A percentile compares a stretch with the other conserved stretches of the same genome.
These are phyloP conservation scores for Colletotrichum sp. DNA, from an alignment of 2,329 filamentous ascomycete species.

Conservation along the genomic window DNA sequence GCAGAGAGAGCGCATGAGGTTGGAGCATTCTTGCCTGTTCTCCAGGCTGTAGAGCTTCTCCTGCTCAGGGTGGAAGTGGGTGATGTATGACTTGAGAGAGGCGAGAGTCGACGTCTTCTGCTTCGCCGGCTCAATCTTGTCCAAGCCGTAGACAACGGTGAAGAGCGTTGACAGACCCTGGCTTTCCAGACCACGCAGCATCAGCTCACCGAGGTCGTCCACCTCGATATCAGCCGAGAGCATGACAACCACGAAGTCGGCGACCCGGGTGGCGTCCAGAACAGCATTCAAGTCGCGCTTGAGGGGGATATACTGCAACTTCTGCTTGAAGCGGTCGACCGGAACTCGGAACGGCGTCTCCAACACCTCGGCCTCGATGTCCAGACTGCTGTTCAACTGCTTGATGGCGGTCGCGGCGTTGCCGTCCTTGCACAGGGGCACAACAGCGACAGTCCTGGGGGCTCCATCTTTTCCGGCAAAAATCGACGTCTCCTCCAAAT, in stretches of 20 bases:
- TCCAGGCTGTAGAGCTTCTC: slow-evolving; percentile 92
- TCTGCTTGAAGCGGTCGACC: slow-evolving; percentile 94
- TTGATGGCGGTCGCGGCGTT: slow-evolving; percentile 71
- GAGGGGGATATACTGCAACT: slow-evolving; percentile 81
- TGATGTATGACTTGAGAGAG: slow-evolving; percentile 91
- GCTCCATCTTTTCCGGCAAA: slow-evolving; percentile 89
- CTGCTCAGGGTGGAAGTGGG: slow-evolving; percentile 90
- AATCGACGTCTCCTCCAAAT: slow-evolving; percentile 77
- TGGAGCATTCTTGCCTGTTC: slow-evolving; percentile 87
- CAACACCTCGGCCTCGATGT: slow-evolving; percentile 71
- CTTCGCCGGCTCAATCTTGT: slow-evolving; percentile 80
- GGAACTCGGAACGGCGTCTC: slow-evolving; percentile 68
- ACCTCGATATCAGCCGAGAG: slow-evolving; percentile 85
- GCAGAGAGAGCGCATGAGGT: slow-evolving; percentile 89
- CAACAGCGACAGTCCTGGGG: slow-evolving; percentile 84
- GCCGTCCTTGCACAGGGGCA: slow-evolving; percentile 80
- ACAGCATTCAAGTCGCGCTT: slow-evolving; percentile 77
- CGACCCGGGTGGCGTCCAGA: slow-evolving; percentile 84
- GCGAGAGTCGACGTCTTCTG: slow-evolving; percentile 76
- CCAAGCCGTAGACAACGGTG: slow-evolving; percentile 80
- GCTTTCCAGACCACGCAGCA: slow-evolving; percentile 86
- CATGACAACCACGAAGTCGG: slow-evolving; percentile 90
- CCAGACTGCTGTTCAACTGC: slow-evolving; percentile 78
- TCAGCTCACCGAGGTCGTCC: slow-evolving; percentile 82
- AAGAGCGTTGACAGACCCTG: slow-evolving; percentile 95